Conservation (phyloP, 495 filamentous ascomycete species). For the Polyplosphaeria fusca region DNA sequence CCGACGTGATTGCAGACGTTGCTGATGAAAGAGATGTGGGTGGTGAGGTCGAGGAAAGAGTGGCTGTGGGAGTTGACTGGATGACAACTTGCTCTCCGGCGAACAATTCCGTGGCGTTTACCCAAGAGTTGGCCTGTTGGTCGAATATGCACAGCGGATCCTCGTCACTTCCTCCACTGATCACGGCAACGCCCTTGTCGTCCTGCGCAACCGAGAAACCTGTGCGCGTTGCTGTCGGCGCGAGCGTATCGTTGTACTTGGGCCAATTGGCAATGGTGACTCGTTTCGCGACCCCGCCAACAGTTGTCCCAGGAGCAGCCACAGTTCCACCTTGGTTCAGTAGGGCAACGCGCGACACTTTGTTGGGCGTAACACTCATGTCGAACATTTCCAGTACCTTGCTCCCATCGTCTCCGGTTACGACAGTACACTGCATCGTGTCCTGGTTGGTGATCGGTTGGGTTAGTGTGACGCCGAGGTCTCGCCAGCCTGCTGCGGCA, state of each 20-base stretch:
- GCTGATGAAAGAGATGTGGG: constrained; percentile 42
- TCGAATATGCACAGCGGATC: constrained; percentile 77
- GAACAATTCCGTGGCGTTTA: constrained; percentile 69
- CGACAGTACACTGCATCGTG: constrained; percentile 57
- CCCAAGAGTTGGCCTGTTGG: constrained; percentile 72
- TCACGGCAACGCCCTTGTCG: constrained; percentile 61
- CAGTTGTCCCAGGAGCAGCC: constrained; percentile 40
- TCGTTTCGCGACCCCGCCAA: constrained; percentile 47
- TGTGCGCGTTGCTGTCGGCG: constrained; percentile 54
- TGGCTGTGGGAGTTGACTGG: constrained; percentile 38
- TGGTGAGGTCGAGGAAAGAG: constrained; percentile 39
- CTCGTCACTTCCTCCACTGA: constrained; percentile 68
- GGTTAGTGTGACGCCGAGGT: constrained; percentile 60
- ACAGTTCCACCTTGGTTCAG: constrained; percentile 48
- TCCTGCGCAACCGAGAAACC: constrained; percentile 64
- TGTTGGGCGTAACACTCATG: constrained; percentile 71
- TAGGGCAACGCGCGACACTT: constrained; percentile 64
- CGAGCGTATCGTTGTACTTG: constrained; percentile 70
- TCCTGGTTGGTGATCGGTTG: constrained; percentile 54
- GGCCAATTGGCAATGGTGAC: constrained; percentile 66
- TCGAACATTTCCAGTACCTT: constrained; percentile 82
- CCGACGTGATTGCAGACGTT: constrained; percentile 44
- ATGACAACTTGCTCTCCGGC: constrained; percentile 46
- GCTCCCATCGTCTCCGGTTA: constrained; percentile 71
- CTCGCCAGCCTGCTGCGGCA: constrained; percentile 57